These are phyloP conservation scores for Dendrocalamus sinicus DNA, from an alignment of 176 grass and related monocot species.

Conservation along the genomic window DNA sequence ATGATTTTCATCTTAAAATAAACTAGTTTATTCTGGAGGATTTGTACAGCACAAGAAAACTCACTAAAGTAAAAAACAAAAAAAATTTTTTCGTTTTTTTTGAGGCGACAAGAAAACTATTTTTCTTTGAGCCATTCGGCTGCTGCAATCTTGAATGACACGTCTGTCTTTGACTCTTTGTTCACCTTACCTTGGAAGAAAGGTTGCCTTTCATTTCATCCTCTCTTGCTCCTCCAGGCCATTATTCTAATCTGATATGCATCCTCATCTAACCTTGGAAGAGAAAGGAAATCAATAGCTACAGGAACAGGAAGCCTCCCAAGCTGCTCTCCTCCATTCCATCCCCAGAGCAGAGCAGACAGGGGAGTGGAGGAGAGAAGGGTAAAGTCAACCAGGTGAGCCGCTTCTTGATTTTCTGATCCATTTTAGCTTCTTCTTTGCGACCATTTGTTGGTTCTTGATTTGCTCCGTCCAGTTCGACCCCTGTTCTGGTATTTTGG, in stretches of 20 bases:
- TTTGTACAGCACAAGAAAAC: not conserved
- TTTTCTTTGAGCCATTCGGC: not conserved
- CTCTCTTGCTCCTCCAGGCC: not conserved
- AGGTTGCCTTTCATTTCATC: not conserved
- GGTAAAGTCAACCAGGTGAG: conserved; percentile 44
- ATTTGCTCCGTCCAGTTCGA: not conserved
- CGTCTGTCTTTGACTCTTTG: too few relatives aligned
- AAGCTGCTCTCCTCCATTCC: conserved; percentile 3
- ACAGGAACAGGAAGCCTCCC: not conserved
- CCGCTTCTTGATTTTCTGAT: conserved; percentile 13
- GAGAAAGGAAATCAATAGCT: not conserved
- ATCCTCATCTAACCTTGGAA: conserved; percentile 1
- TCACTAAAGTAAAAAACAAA: not conserved
- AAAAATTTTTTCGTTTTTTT: not conserved
- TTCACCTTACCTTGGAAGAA: conserved; percentile 43
- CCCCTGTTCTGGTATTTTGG: not conserved
- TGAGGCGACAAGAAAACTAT: not conserved
- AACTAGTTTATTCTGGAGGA: not conserved
- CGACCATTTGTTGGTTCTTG: conserved; percentile 5
- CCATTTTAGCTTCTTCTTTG: conserved; percentile 16
- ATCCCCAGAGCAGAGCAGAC: conserved; percentile 28
- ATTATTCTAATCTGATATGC: not conserved
- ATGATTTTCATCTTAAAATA: not conserved
- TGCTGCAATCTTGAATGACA: not conserved
- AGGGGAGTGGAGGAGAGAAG: not conserved